A percentile compares a stretch with the other conserved stretches of the same genome.
Conservation (phyloP, 2,329 filamentous ascomycete genomes). For the Stachybotrys echinatus region DNA sequence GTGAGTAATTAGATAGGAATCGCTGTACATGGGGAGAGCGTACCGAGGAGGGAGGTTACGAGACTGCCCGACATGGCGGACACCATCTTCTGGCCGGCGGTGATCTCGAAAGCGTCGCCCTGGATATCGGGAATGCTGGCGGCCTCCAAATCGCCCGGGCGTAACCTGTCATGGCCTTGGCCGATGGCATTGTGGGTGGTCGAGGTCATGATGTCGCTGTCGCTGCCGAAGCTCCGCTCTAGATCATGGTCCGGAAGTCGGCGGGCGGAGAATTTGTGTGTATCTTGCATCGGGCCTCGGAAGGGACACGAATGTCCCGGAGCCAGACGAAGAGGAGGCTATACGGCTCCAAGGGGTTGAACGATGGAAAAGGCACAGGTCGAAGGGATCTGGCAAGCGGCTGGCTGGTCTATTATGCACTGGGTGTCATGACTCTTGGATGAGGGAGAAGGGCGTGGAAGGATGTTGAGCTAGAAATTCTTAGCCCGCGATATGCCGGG, state of each 20-base stretch:
- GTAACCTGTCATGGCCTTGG: constrained; percentile 22
- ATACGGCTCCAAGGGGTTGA: no score
- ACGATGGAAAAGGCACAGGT: no score
- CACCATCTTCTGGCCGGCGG: constrained; percentile 85
- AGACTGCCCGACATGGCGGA: constrained; percentile 89
- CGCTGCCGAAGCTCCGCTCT: background rate
- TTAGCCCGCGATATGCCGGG: background rate
- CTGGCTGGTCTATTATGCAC: background rate
- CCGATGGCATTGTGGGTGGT: constrained; percentile 8
- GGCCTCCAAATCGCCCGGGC: constrained; percentile 1
- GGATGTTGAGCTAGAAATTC: background rate
- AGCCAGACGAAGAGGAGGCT: background rate
- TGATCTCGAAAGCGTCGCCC: constrained; percentile 56
- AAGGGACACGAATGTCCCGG: background rate
- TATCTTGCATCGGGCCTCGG: no score
- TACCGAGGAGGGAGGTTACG: constrained; percentile 83
- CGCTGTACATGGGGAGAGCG: constrained; percentile 17
- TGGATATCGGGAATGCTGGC: constrained; percentile 18
- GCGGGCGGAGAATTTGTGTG: background rate
- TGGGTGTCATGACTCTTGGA: background rate
- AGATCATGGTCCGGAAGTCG: background rate
- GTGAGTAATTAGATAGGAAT: constrained; percentile 4
- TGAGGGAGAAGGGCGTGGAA: background rate
- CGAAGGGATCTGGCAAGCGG: no score
- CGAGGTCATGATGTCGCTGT: constrained; percentile 8